Evolutionary conservation across 805 yeast genomes (phyloP).

Genomic region (Candida sphagnicola): DNA sequence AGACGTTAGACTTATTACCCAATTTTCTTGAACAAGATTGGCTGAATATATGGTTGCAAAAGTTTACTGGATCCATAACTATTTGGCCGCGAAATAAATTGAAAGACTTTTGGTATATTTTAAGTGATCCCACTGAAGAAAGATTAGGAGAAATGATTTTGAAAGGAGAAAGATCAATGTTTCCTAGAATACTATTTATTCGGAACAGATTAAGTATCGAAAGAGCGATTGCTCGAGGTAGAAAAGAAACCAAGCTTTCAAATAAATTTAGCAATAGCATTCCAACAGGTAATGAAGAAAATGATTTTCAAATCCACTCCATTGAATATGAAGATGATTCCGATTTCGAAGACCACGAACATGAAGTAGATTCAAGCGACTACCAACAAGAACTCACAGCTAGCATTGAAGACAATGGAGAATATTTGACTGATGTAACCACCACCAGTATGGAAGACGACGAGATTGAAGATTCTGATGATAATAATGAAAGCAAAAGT

Average conservation of each 20-base stretch:
- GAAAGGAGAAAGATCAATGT: slow-evolving; percentile 63
- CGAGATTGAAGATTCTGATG: slow-evolving; percentile 6
- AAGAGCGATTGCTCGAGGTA: slow-evolving; percentile 54
- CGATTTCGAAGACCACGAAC: neutral
- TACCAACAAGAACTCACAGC: neutral
- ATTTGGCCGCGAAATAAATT: slow-evolving; percentile 67
- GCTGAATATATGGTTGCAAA: slow-evolving; percentile 73
- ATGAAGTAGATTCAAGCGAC: slow-evolving; percentile 3
- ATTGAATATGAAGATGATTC: slow-evolving; percentile 8
- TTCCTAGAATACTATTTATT: slow-evolving; percentile 62
- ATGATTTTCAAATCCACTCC: slow-evolving; percentile 4
- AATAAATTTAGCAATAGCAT: slow-evolving; percentile 11
- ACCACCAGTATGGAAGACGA: slow-evolving; percentile 2
- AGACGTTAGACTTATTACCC: slow-evolving; percentile 64
- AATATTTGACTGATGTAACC: slow-evolving; percentile 1
- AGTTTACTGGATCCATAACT: slow-evolving; percentile 71
- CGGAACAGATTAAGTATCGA: slow-evolving; percentile 65
- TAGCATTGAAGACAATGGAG: neutral
- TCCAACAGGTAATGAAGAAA: neutral
- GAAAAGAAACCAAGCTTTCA: slow-evolving; percentile 21
- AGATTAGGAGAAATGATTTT: slow-evolving; percentile 51
- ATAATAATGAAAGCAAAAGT: slow-evolving; percentile 6
- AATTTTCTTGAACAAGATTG: slow-evolving; percentile 71
- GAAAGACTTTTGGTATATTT: slow-evolving; percentile 57
- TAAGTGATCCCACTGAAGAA: slow-evolving; percentile 65